A percentile compares a stretch with the other conserved stretches of the same genome.
phyloP scores from a whole-genome alignment of 768 basidiomycete species.

The Dentipellis fragilis region DNA sequence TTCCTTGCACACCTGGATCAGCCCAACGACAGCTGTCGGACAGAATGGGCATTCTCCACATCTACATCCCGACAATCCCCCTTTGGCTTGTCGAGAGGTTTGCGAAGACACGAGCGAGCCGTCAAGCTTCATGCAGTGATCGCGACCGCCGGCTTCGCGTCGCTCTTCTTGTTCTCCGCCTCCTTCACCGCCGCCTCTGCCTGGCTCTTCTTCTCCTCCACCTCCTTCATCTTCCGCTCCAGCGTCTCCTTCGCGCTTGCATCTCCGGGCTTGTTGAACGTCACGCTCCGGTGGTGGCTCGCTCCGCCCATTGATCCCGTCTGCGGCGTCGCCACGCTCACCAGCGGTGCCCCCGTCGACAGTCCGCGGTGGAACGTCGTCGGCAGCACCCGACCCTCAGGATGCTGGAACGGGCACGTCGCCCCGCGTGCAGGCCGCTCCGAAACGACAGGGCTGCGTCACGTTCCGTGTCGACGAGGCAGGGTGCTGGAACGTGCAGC shows the following conservation, averaged over 20 bases:
- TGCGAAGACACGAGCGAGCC: too few relatives aligned
- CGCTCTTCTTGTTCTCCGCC: not conserved
- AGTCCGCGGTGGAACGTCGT: constrained; percentile 74
- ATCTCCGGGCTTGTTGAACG: constrained; percentile 43
- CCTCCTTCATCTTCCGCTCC: constrained; percentile 14
- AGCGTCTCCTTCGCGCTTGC: constrained; percentile 22
- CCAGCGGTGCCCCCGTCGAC: constrained; percentile 46
- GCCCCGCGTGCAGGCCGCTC: constrained; percentile 72
- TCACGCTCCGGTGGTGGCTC: constrained; percentile 61
- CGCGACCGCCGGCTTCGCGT: not conserved
- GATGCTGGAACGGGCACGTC: constrained; percentile 71
- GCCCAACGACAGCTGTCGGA: too few relatives aligned
- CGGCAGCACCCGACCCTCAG: constrained; percentile 74
- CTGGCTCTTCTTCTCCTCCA: not conserved
- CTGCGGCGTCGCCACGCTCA: constrained; percentile 52
- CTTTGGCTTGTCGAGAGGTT: too few relatives aligned
- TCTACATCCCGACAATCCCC: too few relatives aligned
- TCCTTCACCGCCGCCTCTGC: not conserved
- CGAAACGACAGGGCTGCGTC: constrained; percentile 60
- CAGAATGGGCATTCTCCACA: too few relatives aligned
- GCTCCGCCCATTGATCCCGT: constrained; percentile 53
- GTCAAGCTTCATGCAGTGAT: not conserved
- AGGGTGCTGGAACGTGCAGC: constrained; percentile 59
- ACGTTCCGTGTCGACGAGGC: constrained; percentile 9
- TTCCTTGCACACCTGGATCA: too few relatives aligned